These are phyloP conservation scores for Triangularia verruculosa DNA, from an alignment of 2,329 filamentous ascomycete genomes.

Conservation along the genomic window DNA sequence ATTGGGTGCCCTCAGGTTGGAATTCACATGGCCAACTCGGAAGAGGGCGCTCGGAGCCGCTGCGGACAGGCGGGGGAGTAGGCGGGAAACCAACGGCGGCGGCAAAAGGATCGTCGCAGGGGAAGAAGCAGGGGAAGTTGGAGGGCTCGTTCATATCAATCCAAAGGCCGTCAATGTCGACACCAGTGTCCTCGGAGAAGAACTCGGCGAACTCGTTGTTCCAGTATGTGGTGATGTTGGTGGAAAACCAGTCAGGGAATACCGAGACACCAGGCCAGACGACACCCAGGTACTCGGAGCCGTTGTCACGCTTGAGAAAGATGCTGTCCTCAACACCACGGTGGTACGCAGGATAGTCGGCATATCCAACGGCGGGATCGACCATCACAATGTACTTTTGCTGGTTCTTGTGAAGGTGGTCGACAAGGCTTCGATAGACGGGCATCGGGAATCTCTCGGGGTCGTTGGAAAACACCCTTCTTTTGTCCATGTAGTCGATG, in stretches of 20 bases:
- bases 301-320: constrained; percentile 53
- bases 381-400: constrained; percentile 78
- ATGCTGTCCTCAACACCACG: constrained; percentile 42
- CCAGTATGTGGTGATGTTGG: constrained; percentile 65
- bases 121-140: constrained; percentile 49
- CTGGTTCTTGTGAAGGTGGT: constrained; percentile 62
- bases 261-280: constrained; percentile 75
- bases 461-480: constrained; percentile 61
- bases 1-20: constrained; percentile 52
- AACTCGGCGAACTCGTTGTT: constrained; percentile 63
- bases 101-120: constrained; percentile 49
- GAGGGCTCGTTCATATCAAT: constrained; percentile 65
- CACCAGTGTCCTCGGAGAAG: constrained; percentile 60
- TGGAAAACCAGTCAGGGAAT: constrained; percentile 75
- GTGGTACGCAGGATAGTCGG: constrained; percentile 43
- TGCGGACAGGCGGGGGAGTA: constrained; percentile 58
- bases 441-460: constrained; percentile 59
- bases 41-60: constrained; percentile 57
- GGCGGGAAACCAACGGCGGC: constrained; percentile 53
- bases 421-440: constrained; percentile 62
- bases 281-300: constrained; percentile 57
- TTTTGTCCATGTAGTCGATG: constrained; percentile 58
- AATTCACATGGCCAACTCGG: constrained; percentile 68
- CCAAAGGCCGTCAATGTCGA: constrained; percentile 77
- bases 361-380: constrained; percentile 61